These are phyloP conservation scores for Phytopythium kandeliae DNA, from an alignment of 352 stramenopile genomes.

Conservation along the genomic window DNA sequence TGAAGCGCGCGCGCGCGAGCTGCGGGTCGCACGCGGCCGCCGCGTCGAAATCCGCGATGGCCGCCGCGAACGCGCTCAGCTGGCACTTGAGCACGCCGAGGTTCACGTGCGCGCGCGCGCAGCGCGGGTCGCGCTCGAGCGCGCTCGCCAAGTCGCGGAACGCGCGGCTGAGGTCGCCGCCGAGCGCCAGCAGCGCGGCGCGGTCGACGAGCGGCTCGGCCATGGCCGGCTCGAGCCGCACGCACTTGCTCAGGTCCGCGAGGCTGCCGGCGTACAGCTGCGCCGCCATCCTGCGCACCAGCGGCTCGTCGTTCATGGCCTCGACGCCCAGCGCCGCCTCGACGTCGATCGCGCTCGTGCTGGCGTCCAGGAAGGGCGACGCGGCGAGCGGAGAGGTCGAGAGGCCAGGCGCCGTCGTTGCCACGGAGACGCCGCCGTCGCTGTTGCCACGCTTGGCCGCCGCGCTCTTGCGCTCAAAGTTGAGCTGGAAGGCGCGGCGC, in stretches of 20 bases:
- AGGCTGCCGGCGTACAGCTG: slow-evolving; percentile 38
- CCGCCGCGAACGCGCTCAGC: slow-evolving; percentile 51
- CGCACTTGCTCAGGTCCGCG: slow-evolving; percentile 55
- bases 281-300: slow-evolving; percentile 50
- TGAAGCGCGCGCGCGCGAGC: slow-evolving; percentile 42
- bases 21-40: slow-evolving; percentile 41
- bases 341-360: slow-evolving; percentile 36
- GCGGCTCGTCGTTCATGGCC: slow-evolving; percentile 41
- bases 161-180: slow-evolving; percentile 53
- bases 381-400: too few species aligned
- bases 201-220: slow-evolving; percentile 63
- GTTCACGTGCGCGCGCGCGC: slow-evolving; percentile 48
- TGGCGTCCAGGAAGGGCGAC: slow-evolving; percentile 28
- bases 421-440: background rate
- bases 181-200: slow-evolving; percentile 54
- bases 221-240: slow-evolving; percentile 47
- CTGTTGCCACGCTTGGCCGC: background rate
- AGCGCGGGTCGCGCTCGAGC: slow-evolving; percentile 41
- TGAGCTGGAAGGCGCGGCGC: slow-evolving; percentile 43
- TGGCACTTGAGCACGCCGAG: slow-evolving; percentile 74
- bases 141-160: slow-evolving; percentile 57
- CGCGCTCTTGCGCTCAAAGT: slow-evolving; percentile 21
- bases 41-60: slow-evolving; percentile 66
- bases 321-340: slow-evolving; percentile 32
- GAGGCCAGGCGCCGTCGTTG: too few species aligned